phyloP scores from a whole-genome alignment of 495 filamentous ascomycete genomes.

The Gamarada debralockiae region DNA sequence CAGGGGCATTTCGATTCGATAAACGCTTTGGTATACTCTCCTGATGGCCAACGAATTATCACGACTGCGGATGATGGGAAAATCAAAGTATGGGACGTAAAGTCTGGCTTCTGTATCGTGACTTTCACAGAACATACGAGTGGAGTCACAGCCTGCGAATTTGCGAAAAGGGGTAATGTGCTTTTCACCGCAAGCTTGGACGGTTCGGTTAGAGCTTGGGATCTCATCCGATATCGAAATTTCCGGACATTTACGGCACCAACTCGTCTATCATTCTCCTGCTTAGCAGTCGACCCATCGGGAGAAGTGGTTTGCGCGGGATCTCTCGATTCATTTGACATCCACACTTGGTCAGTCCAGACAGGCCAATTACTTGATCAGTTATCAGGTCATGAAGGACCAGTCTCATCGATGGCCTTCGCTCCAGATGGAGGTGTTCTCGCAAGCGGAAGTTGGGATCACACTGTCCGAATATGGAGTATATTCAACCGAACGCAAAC shows the following conservation, averaged over 20 bases:
- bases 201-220: slow-evolving; percentile 92
- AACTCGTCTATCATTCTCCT: slow-evolving; percentile 85
- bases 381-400: slow-evolving; percentile 89
- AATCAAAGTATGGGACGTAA: slow-evolving; percentile 96
- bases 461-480: slow-evolving; percentile 90
- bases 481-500: slow-evolving; percentile 93
- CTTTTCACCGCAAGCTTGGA: slow-evolving; percentile 93
- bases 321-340: slow-evolving; percentile 91
- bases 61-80: slow-evolving; percentile 95
- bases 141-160: slow-evolving; percentile 92
- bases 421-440: slow-evolving; percentile 78
- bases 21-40: slow-evolving; percentile 89
- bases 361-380: slow-evolving; percentile 93
- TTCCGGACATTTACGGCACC: slow-evolving; percentile 96
- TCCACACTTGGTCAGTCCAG: slow-evolving; percentile 97
- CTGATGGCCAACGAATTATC: slow-evolving; percentile 87
- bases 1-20: slow-evolving; percentile 97
- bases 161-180: slow-evolving; percentile 89
- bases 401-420: slow-evolving; percentile 82
- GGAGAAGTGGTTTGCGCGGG: slow-evolving; percentile 95
- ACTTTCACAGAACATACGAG: slow-evolving; percentile 97
- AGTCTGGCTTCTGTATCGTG: slow-evolving; percentile 94
- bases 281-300: slow-evolving; percentile 90
- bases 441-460: slow-evolving; percentile 92
- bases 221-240: slow-evolving; percentile 92